These are phyloP conservation scores for Arachnopeziza araneosa DNA, from an alignment of 2,329 filamentous ascomycete species.

Conservation along the genomic window DNA sequence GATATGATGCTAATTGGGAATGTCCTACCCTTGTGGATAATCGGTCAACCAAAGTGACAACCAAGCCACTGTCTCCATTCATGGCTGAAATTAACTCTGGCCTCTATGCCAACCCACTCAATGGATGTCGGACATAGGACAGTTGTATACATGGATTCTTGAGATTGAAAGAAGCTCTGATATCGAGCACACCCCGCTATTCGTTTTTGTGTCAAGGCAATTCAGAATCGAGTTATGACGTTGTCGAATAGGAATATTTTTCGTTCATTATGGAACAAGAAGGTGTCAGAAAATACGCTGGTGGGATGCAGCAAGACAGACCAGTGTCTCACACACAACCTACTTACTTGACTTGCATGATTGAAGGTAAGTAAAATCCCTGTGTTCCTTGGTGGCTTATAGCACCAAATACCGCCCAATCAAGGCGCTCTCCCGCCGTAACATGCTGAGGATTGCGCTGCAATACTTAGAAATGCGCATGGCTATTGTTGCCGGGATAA, in stretches of 20 bases:
- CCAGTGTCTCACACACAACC: neutral
- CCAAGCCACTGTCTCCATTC: slow-evolving; percentile 55
- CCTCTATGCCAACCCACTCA: slow-evolving; percentile 21
- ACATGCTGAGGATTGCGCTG: neutral
- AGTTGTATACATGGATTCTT: neutral
- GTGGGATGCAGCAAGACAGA: neutral
- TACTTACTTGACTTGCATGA: neutral
- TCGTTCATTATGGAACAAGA: neutral
- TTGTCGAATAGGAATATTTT: neutral
- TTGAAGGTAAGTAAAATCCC: neutral
- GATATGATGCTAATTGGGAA: slow-evolving; percentile 1
- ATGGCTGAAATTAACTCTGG: slow-evolving; percentile 34
- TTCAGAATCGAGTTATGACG: neutral
- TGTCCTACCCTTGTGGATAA: slow-evolving; percentile 52
- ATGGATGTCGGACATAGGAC: slow-evolving; percentile 22
- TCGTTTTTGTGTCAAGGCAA: neutral
- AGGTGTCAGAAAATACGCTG: neutral
- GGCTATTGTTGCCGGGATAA: too few species aligned
- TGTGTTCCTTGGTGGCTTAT: neutral
- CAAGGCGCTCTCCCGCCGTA: too few species aligned
- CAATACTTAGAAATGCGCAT: neutral
- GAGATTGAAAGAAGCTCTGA: neutral
- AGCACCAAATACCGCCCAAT: neutral
- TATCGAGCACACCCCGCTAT: neutral
- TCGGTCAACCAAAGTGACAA: slow-evolving; percentile 57